Evolutionary conservation across 495 filamentous ascomycete genomes (phyloP), one percentile per base, ranked within the genome.

Genomic region (Niebla homalea): DNA sequence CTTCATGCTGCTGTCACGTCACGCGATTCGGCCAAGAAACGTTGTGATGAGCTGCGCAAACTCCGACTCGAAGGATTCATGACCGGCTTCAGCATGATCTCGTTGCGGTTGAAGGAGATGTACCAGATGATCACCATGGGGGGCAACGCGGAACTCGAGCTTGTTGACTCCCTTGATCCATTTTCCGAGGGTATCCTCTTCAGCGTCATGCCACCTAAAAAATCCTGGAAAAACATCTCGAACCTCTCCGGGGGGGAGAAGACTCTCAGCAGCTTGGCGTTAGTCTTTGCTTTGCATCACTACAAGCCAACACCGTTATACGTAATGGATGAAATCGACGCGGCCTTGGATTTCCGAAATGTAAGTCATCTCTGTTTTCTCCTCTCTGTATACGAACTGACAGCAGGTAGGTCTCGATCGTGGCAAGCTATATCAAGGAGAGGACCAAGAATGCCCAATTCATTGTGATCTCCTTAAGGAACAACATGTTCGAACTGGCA

Each of bases 81-180:
- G 90, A 88, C 90, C 66, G 92, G 93, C 22, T 97, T 97, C 69
- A 82, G 81, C 62, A 82, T 76, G 48, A 98, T 98, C 62, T 95
- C 89, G n/a, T 70, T 95, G 19, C 83, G 90, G 2, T 72, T 98
- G 48, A 98, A 98, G 71, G 92, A 98, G 65, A 98, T 98, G 92
- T 98, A 98, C 69, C 92, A 97, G 66, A 96, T 98, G 92, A 98
- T 98, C 66, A 98, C 92, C 23, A 98, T 98, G 92, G 92, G 92
- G 53, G 92, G 92, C 38, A 98, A 98, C 59, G 92, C 92, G 7
- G 93, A 97, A 71, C 73, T 98, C 14, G 92, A 98, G 63, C 79
- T 98, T 23, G 92, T 98, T 19, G 92, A 98, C 66, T 87, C 80
- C 1, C 70, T 98, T 4, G 92, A 98, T 65, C 92, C 92, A 4